Evolutionary conservation across 805 yeast species (phyloP), one percentile per base, ranked within the genome.

Genomic region (Barnettozyma populi): DNA sequence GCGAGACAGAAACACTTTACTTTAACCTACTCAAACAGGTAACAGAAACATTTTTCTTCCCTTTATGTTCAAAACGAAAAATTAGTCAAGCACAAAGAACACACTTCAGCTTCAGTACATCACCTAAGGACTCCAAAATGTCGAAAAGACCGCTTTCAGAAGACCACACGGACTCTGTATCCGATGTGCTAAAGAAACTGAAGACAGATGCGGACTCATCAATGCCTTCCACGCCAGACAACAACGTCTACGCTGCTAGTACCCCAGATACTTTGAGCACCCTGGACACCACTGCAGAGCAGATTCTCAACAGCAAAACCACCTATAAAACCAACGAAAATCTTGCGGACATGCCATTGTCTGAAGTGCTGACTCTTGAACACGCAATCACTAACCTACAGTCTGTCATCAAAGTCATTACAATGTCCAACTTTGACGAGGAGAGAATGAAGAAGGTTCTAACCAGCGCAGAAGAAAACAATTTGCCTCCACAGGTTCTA

Each of bases 351-450:
- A 7, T 39, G 20, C 20, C 32, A 7, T 27, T 39, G n/a, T 24
- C 32, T 7, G 42, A 39, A 25, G 42, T 25, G 7, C n/a, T 39
- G 13, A 25, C 18, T 24, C 31, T 78, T 13, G 86, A 82, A 51
- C 80, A 79, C 58, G 75, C 84, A 0, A 73, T 79, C 3, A 62
- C 73, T 1, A 73, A 71, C 40, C 58, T 83, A 3, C 80, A 82
- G 47, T 78, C 75, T 39, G 69, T 79, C 21, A 67, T 82, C 7
- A 68, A 69, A 44, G 66, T 71, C 11, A 71, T 86, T 18, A 48
- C 83, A 2, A 68, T 73, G 5, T 74, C 75, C n/a, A 74, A 88
- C 1, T 89, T 89, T 4, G 74, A 75, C 44, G 54, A 69, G 11
- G 64, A 70, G 13, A 66, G 73, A 7, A 64, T 74, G 72, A 50